Evolutionary conservation across 148 eudicot genomes (phyloP), one percentile per base, ranked within the genome.

Genomic region (Gaultheria prostrata): DNA sequence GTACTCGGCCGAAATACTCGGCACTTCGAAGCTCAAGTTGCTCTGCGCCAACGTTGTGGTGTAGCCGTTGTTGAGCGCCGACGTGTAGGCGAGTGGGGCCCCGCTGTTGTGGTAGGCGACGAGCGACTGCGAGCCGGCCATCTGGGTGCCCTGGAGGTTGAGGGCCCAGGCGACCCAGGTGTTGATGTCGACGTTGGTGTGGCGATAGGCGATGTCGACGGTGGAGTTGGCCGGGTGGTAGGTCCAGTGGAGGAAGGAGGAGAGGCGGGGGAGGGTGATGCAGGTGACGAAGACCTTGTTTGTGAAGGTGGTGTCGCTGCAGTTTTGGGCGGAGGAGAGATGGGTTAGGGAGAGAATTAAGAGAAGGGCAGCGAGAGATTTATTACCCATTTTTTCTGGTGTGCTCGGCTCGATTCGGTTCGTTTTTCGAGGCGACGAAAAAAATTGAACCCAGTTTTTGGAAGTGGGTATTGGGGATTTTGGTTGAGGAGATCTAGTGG

Each of bases 131-230:
- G 76, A 0, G 24, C 48, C 46, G 76, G 0, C 1, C 99, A 97
- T 97, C 3, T 90, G 86, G 0, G 76, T 2, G 0, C 82, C 43
- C 0, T 65, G 43, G 0, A 88, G 89, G 72, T 97, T 97, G 30
- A 97, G 87, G 0, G 91, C 94, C 98, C 98, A 97, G 0, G 93
- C 96, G 4, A 95, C 91, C 99, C 99, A 97, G 11, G 92, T 80
- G 4, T 89, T 17, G 33, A 89, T 30, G 53, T 65, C 33, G 14
- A 91, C 82, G 0, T 88, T 87, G 48, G 89, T 80, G 63, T 80
- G 95, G 1, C 99, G 89, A 84, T 88, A 97, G 3, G 99, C 99
- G 13, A 97, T 80, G 5, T 91, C 89, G 13, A 89, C 95, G 0
- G 95, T 90, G 17, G 80, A 78, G 33, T 92, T 77, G 8, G 86